Conservation (phyloP, 2,329 filamentous ascomycete species). For the Sporothrix euskadiensis region DNA sequence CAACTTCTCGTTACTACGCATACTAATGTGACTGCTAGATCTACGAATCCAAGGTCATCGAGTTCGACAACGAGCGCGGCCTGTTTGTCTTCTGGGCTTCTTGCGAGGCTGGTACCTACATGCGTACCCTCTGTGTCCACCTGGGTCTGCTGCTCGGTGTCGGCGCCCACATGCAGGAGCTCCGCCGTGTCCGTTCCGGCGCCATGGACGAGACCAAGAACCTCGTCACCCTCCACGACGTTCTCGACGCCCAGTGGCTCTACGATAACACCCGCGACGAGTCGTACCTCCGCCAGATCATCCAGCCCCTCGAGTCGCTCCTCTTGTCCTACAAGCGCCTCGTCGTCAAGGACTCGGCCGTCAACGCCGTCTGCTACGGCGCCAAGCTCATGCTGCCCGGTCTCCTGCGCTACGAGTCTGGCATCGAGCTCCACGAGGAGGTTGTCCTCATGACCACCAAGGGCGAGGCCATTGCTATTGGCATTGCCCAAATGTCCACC, state of each 20-base stretch:
- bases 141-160: slow-evolving; percentile 58
- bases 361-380: slow-evolving; percentile 98
- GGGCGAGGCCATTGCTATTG: slow-evolving; percentile 95
- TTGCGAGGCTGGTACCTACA: slow-evolving; percentile 98
- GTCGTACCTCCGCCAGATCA: slow-evolving; percentile 85
- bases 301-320: slow-evolving; percentile 88
- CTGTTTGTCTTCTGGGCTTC: slow-evolving; percentile 99
- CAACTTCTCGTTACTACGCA: not conserved
- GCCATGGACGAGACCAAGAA: slow-evolving; percentile 90
- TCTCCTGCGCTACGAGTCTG: slow-evolving; percentile 70
- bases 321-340: slow-evolving; percentile 93
- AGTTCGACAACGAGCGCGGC: slow-evolving; percentile 98
- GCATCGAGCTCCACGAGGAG: slow-evolving; percentile 81
- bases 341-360: slow-evolving; percentile 93
- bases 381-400: slow-evolving; percentile 99
- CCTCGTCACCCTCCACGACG: slow-evolving; percentile 91
- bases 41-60: slow-evolving; percentile 92
- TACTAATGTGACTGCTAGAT: slow-evolving; percentile 48
- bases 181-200: slow-evolving; percentile 88
- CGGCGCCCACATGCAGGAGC: slow-evolving; percentile 91
- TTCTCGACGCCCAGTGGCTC: slow-evolving; percentile 93
- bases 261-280: slow-evolving; percentile 96
- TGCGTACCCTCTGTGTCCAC: slow-evolving; percentile 96
- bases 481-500: slow-evolving; percentile 96
- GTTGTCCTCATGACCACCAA: slow-evolving; percentile 98